Conservation (phyloP, 2,329 filamentous ascomycete species). For the Rhexocercosporidium sp. region DNA sequence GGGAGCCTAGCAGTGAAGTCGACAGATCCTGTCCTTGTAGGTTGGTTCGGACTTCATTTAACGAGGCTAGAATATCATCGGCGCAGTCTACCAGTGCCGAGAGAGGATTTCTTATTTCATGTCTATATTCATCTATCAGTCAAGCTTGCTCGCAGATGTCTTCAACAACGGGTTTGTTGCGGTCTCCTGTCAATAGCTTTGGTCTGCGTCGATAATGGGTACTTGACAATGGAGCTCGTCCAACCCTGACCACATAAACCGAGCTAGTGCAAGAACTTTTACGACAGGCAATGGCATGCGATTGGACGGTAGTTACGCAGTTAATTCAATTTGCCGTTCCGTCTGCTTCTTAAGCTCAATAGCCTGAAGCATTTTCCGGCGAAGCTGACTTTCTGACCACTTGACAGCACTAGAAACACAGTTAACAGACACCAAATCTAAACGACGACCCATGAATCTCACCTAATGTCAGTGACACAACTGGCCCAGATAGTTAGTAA, state of each 20-base stretch:
- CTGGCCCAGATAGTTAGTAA: neutral
- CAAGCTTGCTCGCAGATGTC: neutral
- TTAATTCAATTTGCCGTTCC: constrained; percentile 81
- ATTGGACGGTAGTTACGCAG: constrained; percentile 44
- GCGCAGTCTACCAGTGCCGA: constrained; percentile 77
- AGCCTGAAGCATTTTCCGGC: constrained; percentile 52
- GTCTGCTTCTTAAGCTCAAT: constrained; percentile 69
- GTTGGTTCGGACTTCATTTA: constrained; percentile 12
- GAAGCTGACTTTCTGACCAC: constrained; percentile 29
- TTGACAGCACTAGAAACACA: constrained; percentile 23
- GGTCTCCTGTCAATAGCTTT: no score
- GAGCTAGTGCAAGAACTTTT: no score
- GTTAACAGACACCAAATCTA: neutral
- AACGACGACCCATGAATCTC: neutral
- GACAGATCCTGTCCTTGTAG: neutral
- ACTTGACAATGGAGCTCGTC: no score
- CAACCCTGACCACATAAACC: no score
- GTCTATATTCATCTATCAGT: constrained; percentile 38
- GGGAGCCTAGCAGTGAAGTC: constrained; percentile 42
- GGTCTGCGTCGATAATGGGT: no score
- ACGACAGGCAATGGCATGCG: no score
- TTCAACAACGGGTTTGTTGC: neutral
- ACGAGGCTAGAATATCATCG: constrained; percentile 49
- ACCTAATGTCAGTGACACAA: constrained; percentile 29
- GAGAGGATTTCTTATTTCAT: constrained; percentile 77